Evolutionary conservation across 2,329 filamentous ascomycete species (phyloP).

Genomic region (Aspergillus caelatus): DNA sequence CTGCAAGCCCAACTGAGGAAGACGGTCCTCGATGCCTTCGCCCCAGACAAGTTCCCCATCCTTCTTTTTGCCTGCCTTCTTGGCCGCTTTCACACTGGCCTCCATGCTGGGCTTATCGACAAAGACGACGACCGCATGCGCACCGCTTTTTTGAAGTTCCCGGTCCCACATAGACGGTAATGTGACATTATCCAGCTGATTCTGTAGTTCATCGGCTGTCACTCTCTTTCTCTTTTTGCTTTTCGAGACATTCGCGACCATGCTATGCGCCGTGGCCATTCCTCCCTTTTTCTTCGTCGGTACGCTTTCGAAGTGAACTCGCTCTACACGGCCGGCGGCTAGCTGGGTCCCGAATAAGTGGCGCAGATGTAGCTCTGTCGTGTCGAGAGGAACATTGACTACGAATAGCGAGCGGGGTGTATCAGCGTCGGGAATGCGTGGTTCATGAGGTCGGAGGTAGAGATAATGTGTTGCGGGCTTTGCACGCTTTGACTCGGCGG

Average conservation of each 20-base stretch:
- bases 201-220: constrained; percentile 51
- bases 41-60: constrained; percentile 70
- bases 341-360: constrained; percentile 74
- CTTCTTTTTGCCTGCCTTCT: constrained; percentile 54
- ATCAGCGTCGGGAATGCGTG: constrained; percentile 72
- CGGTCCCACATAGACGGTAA: constrained; percentile 76
- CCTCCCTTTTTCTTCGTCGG: constrained; percentile 40
- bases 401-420: constrained; percentile 82
- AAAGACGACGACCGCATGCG: constrained; percentile 78
- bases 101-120: constrained; percentile 81
- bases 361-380: constrained; percentile 75
- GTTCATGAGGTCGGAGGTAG: constrained; percentile 81
- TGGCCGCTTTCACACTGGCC: constrained; percentile 74
- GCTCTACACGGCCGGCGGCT: constrained; percentile 76
- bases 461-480: constrained; percentile 73
- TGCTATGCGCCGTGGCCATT: constrained; percentile 20
- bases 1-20: constrained; percentile 58
- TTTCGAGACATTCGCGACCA: constrained; percentile 25
- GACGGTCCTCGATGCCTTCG: constrained; percentile 59
- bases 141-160: constrained; percentile 70
- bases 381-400: constrained; percentile 86
- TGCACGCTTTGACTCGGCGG: constrained; percentile 64
- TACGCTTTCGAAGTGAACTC: constrained; percentile 69
- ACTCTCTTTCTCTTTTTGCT: constrained; percentile 60
- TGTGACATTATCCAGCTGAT: constrained; percentile 60